Evolutionary conservation across 257 asterid species (phyloP).

Genomic region (Gynochthodes officinalis): DNA sequence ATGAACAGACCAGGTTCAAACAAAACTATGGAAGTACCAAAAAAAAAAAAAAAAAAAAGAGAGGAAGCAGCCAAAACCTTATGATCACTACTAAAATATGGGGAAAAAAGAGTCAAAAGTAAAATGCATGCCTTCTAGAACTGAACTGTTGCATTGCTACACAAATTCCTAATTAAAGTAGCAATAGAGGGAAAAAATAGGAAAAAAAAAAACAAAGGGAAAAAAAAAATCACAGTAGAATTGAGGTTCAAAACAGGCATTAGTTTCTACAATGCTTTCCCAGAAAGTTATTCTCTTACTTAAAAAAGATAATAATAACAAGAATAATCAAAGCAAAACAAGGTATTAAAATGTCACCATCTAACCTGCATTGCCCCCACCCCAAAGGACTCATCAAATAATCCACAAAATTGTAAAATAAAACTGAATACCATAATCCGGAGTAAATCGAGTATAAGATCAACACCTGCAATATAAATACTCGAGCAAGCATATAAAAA

Average conservation of each 20-base stretch:
- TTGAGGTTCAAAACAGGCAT: background rate
- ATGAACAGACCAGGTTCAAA: background rate
- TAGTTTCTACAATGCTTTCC: background rate
- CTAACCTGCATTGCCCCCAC: slow-evolving; percentile 16
- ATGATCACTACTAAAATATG: background rate
- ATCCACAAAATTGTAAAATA: slow-evolving; percentile 3
- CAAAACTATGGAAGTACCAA: background rate
- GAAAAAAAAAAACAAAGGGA: too few relatives aligned
- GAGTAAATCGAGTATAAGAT: background rate
- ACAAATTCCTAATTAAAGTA: background rate
- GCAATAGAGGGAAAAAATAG: background rate
- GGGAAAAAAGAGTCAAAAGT: background rate
- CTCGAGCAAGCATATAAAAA: background rate
- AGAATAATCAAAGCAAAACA: background rate
- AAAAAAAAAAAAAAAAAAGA: too few relatives aligned
- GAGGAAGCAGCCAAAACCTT: background rate
- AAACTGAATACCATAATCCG: slow-evolving; percentile 9
- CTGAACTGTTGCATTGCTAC: background rate
- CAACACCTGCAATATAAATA: background rate
- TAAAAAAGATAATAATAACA: background rate
- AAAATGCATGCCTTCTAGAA: background rate
- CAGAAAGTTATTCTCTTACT: background rate
- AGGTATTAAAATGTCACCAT: background rate
- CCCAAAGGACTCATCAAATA: background rate
- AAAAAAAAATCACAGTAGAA: background rate